Conservation (phyloP, 2,329 filamentous ascomycete genomes). For the Paramyrothecium sp. region DNA sequence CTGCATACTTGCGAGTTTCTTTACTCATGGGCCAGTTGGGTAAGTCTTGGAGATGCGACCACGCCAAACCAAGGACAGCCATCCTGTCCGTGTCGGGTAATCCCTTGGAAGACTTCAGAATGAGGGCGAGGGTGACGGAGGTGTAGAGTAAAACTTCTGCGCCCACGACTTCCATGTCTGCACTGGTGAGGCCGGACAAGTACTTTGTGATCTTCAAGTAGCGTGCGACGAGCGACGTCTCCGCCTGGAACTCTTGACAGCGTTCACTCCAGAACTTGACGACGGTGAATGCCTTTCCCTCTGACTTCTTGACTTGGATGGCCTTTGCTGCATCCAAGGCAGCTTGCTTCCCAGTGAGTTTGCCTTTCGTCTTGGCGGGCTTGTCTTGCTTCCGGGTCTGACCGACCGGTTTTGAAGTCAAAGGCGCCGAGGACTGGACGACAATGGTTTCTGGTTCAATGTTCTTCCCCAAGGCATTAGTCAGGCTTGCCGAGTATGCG, state of each 20-base stretch:
- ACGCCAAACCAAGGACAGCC: background rate
- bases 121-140: slow-evolving; percentile 26
- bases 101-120: background rate
- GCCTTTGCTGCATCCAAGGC: slow-evolving; percentile 30
- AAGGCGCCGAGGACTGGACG: slow-evolving; percentile 24
- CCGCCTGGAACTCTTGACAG: slow-evolving; percentile 45
- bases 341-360: slow-evolving; percentile 32
- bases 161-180: slow-evolving; percentile 23
- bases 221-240: slow-evolving; percentile 36
- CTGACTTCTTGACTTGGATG: slow-evolving; percentile 29
- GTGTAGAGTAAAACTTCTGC: slow-evolving; percentile 33
- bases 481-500: slow-evolving; percentile 68
- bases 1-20: background rate
- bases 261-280: slow-evolving; percentile 42
- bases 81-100: background rate
- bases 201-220: slow-evolving; percentile 50
- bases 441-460: slow-evolving; percentile 66
- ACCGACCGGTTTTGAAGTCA: background rate
- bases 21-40: background rate
- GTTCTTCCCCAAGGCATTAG: slow-evolving; percentile 59
- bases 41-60: background rate
- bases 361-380: slow-evolving; percentile 19
- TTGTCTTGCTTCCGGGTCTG: slow-evolving; percentile 7
- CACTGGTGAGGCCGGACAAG: slow-evolving; percentile 36
- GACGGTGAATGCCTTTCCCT: slow-evolving; percentile 24